Evolutionary conservation across 441 rosid species (phyloP).

Genomic region (Adansonia gregorii): DNA sequence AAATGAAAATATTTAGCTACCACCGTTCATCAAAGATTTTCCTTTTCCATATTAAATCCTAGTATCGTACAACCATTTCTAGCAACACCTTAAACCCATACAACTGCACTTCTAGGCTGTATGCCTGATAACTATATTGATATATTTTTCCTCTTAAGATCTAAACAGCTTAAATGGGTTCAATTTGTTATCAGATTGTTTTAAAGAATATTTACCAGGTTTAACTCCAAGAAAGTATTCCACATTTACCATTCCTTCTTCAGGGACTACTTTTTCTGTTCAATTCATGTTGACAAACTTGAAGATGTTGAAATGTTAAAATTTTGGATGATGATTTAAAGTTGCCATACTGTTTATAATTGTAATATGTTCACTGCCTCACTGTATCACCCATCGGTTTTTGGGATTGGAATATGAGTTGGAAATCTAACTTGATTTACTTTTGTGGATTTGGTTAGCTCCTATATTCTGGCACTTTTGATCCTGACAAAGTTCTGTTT

Average conservation of each 20-base stretch:
- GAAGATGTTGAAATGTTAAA: background rate
- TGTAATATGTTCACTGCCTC: background rate
- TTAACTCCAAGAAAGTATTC: background rate
- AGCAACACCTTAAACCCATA: background rate
- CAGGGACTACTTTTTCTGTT: background rate
- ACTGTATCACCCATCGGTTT: background rate
- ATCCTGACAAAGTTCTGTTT: conserved; percentile 44
- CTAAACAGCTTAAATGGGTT: background rate
- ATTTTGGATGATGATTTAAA: conserved; percentile 3
- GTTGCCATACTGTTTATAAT: background rate
- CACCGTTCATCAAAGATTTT: conserved; percentile 8
- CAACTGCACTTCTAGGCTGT: background rate
- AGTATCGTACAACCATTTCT: background rate
- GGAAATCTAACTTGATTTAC: conserved; percentile 15
- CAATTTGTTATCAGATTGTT: background rate
- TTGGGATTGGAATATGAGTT: conserved; percentile 1
- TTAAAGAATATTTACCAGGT: background rate
- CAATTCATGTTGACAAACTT: background rate
- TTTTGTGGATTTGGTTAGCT: conserved; percentile 7
- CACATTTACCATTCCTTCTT: conserved; percentile 6
- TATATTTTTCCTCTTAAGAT: background rate
- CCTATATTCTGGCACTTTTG: conserved; percentile 15
- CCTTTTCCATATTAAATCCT: conserved; percentile 3
- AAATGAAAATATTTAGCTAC: background rate
- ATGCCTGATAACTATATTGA: background rate